Percentiles rank a stretch among this genome's conserved stretches.
These are phyloP conservation scores for Aureobasidium uvarum DNA, from an alignment of 2,329 filamentous ascomycete genomes.

Conservation along the genomic window DNA sequence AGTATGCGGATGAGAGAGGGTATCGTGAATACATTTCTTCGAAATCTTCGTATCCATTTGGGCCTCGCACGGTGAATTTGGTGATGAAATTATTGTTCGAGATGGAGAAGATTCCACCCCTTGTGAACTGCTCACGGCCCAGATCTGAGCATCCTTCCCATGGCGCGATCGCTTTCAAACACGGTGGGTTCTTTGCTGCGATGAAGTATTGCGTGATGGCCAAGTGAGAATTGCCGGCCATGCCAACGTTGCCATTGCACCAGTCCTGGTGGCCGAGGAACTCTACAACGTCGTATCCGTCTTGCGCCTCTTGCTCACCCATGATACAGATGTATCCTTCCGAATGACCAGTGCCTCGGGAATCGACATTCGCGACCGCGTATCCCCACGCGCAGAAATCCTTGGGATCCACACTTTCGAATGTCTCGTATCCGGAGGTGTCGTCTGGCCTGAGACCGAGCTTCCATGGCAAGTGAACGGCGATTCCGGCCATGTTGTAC, in stretches of 20 bases:
- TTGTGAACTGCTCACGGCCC: conserved; percentile 49
- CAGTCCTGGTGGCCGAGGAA: conserved; percentile 44
- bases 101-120: conserved; percentile 44
- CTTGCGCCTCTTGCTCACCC: conserved; percentile 48
- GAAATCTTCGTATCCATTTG: conserved; percentile 31
- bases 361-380: conserved; percentile 38
- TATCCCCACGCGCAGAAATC: conserved; percentile 38
- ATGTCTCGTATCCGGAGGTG: conserved; percentile 42
- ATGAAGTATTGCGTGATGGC: conserved; percentile 46
- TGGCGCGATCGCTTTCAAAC: conserved; percentile 46
- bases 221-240: conserved; percentile 48
- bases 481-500: conserved; percentile 30
- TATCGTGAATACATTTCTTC: conserved; percentile 31
- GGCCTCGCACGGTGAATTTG: conserved; percentile 32
- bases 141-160: conserved; percentile 51
- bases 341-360: conserved; percentile 35
- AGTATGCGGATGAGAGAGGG: conserved; percentile 32
- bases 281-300: conserved; percentile 50
- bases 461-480: conserved; percentile 24
- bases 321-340: conserved; percentile 42
- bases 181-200: conserved; percentile 45
- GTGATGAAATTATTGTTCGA: conserved; percentile 41
- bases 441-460: conserved; percentile 21
- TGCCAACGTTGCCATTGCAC: conserved; percentile 48
- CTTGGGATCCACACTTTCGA: conserved; percentile 46